Evolutionary conservation across 306 rosid species (phyloP).

Genomic region (Fragaria iinumae): DNA sequence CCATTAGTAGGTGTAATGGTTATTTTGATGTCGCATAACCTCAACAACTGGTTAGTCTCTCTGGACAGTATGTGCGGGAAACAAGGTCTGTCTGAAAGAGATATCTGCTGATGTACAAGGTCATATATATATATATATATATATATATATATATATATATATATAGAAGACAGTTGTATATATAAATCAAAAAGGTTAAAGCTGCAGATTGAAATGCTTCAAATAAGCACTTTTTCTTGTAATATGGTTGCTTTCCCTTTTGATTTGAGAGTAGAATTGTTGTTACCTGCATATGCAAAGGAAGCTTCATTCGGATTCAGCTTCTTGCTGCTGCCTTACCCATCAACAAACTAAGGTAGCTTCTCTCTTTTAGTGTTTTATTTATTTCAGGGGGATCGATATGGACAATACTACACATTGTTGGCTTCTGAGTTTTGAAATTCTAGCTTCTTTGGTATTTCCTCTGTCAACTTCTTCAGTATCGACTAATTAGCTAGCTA

Average conservation of each 20-base stretch:
- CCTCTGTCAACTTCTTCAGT: constrained; percentile 38
- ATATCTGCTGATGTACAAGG: not conserved
- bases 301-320: constrained; percentile 29
- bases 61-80: not conserved
- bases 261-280: constrained; percentile 20
- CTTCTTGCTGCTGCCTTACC: constrained; percentile 16
- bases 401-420: constrained; percentile 26
- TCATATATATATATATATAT: not conserved
- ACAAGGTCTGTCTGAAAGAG: not conserved
- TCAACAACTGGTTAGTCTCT: not conserved
- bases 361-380: constrained; percentile 4
- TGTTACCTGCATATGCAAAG: constrained; percentile 26
- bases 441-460: constrained; percentile 28
- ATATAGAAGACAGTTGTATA: not conserved
- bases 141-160: not conserved
- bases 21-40: not conserved
- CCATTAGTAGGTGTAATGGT: not conserved
- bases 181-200: not conserved
- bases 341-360: constrained; percentile 7
- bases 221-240: constrained; percentile 20
- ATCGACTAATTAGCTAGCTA: not conserved
- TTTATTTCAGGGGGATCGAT: constrained; percentile 14
- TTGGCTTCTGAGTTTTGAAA: constrained; percentile 17
- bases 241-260: constrained; percentile 15
- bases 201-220: constrained; percentile 19